Percentiles rank a stretch among this genome's conserved stretches.
Evolutionary conservation across 768 basidiomycete species (phyloP).

Genomic region (Lactarius pseudohatsudake): DNA sequence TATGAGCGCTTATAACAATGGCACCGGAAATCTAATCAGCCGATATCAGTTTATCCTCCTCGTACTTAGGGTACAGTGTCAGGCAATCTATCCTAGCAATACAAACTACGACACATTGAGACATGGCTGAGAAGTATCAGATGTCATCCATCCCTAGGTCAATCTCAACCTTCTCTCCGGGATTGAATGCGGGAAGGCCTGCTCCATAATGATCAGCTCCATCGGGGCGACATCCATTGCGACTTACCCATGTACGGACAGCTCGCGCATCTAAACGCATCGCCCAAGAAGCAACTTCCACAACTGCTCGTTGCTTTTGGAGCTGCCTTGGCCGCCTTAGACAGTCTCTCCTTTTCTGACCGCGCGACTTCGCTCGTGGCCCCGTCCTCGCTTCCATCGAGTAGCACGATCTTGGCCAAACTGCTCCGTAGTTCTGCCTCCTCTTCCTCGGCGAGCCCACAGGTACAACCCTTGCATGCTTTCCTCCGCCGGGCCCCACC

Average conservation of each 20-base stretch:
- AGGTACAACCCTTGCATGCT: slow-evolving; percentile 96
- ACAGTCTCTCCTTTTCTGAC: slow-evolving; percentile 62
- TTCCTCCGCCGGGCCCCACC: slow-evolving; percentile 67
- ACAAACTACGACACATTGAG: slow-evolving; percentile 3
- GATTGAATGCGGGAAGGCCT: slow-evolving; percentile 98
- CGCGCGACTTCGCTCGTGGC: slow-evolving; percentile 56
- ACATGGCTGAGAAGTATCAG: slow-evolving; percentile 34
- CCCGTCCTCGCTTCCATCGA: slow-evolving; percentile 64
- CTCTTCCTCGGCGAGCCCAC: slow-evolving; percentile 93
- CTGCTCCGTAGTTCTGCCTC: slow-evolving; percentile 64
- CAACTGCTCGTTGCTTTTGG: slow-evolving; percentile 94
- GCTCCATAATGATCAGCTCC: slow-evolving; percentile 19
- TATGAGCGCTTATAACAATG: neutral
- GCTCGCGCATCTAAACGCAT: slow-evolving; percentile 94
- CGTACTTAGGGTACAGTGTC: neutral
- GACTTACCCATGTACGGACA: slow-evolving; percentile 89
- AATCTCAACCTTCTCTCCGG: slow-evolving; percentile 96
- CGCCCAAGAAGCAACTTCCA: slow-evolving; percentile 95
- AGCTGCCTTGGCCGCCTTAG: slow-evolving; percentile 64
- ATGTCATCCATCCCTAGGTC: slow-evolving; percentile 88
- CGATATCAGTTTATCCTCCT: neutral
- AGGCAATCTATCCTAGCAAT: neutral
- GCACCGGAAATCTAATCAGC: neutral
- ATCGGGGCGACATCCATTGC: slow-evolving; percentile 3
- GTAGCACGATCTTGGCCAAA: slow-evolving; percentile 59